Conservation (phyloP, 192 early-diverging fungal genomes). For the Diversispora epigaea region DNA sequence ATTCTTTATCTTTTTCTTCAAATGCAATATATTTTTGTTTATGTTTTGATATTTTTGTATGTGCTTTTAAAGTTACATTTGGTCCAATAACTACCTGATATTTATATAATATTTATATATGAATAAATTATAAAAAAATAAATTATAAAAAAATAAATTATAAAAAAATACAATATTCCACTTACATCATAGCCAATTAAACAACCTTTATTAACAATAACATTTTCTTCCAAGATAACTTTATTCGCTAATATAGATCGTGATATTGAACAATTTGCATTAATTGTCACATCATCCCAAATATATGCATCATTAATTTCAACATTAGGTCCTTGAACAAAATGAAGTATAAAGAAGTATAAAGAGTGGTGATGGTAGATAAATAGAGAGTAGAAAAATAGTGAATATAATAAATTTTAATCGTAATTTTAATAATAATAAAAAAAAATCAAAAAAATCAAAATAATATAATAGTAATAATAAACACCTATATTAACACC, state of each 20-base stretch:
- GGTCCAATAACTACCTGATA: constrained; percentile 68
- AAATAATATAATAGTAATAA: not conserved
- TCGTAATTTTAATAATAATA: not conserved
- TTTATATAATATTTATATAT: not conserved
- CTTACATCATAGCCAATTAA: constrained; percentile 65
- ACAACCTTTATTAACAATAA: constrained; percentile 70
- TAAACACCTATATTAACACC: constrained; percentile 67
- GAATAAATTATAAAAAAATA: not conserved
- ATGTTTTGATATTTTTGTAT: constrained; percentile 61
- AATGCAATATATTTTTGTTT: not conserved
- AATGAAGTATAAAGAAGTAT: no score
- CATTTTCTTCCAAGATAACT: constrained; percentile 65
- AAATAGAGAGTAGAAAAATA: no score
- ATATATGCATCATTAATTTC: constrained; percentile 80
- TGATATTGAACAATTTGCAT: constrained; percentile 63
- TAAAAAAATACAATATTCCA: not conserved
- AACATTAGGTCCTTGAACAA: constrained; percentile 72
- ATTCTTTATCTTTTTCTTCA: constrained; percentile 16
- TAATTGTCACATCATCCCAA: constrained; percentile 76
- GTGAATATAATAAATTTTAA: not conserved
- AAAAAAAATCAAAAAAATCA: not conserved
- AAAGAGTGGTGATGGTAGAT: no score
- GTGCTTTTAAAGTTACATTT: constrained; percentile 61
- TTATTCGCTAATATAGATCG: constrained; percentile 75
- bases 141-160: constrained; percentile 1